Conservation (phyloP, 1,139 yeast species). For the Arxiozyma heterogenica region DNA sequence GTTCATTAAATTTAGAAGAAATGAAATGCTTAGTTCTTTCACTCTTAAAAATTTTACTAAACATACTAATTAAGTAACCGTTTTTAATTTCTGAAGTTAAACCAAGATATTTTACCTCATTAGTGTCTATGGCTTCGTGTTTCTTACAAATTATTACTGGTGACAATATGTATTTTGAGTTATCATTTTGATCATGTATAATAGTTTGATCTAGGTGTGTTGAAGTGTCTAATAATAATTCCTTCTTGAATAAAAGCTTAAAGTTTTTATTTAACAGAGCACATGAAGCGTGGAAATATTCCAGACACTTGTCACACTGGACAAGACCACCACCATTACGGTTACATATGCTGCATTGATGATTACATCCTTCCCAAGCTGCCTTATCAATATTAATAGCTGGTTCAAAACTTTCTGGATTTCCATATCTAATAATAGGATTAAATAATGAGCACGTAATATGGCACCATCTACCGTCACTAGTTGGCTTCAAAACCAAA, state of each 20-base stretch:
- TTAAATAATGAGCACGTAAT: slow-evolving; percentile 60
- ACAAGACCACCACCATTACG: slow-evolving; percentile 36
- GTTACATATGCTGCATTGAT: slow-evolving; percentile 37
- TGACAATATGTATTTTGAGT: slow-evolving; percentile 3
- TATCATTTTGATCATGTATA: slow-evolving; percentile 1
- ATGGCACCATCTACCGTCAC: slow-evolving; percentile 73
- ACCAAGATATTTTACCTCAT: slow-evolving; percentile 2
- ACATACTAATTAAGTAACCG: slow-evolving; percentile 11
- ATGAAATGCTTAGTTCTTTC: slow-evolving; percentile 6
- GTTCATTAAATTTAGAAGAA: slow-evolving; percentile 11
- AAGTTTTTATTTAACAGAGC: slow-evolving; percentile 44
- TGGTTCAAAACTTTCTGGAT: slow-evolving; percentile 38
- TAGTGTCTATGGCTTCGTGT: slow-evolving; percentile 7
- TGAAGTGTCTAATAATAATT: background rate
- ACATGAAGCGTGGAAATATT: slow-evolving; percentile 54
- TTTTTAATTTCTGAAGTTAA: slow-evolving; percentile 3
- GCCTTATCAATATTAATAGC: slow-evolving; percentile 26
- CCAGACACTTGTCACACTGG: slow-evolving; percentile 37
- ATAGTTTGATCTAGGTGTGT: background rate
- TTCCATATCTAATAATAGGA: slow-evolving; percentile 37
- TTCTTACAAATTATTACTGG: slow-evolving; percentile 17
- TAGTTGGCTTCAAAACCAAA: slow-evolving; percentile 64
- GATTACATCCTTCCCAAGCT: slow-evolving; percentile 15
- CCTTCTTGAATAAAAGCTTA: slow-evolving; percentile 38
- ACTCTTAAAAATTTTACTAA: slow-evolving; percentile 9